Base-by-base conservation (phyloP, 2,329 filamentous ascomycete genomes). In the Colletotrichum sp. region DNA sequence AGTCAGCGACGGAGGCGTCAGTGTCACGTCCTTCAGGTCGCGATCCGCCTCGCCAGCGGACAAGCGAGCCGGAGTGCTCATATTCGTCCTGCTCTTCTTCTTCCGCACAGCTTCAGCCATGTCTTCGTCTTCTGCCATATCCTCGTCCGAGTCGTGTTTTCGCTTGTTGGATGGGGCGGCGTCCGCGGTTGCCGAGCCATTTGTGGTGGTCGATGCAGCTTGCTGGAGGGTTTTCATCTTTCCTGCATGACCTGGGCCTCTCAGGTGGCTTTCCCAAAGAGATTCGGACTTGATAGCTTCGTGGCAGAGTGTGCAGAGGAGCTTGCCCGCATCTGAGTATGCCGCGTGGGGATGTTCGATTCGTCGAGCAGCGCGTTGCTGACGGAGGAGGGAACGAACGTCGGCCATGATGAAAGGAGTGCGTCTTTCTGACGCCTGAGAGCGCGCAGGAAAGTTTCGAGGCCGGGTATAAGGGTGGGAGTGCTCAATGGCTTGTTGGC, bases 331-430 rank as follows among this genome's bases (percentile, higher is more conserved):
- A 78, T 92, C 89, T 7, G 93, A 92, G 85, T 95, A 95, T 70
- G 89, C 87, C 57, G 93, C 93, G 80, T 93, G 88, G 6, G 93
- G 91, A 80, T 95, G 93, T 68, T 92, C 90, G 80, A 96, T 92
- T 78, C 94, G 92, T 73, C 95, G 92, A 77, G 93, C 91, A 72
- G 92, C 92, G 79, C 95, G 92, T 84, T 96, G 94, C 81, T 93
- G 93, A 80, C 95, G 94, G 74, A 98, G 90, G 65, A 98, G 91
- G 44, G 94, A 91, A 80, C 95, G 93, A 30, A 95, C 93, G 84
- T 98, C 95, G 79, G 95, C 89, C 94, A 97, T 96, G 78, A 62
- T 76, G 59, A 65, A 44, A 60, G 32, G 9, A 59, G 34, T 69
- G 69, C 28, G 63, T 69, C 44, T 72, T 69, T 16, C 26, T 18